Base-by-base conservation (phyloP, 805 yeast genomes). In the Cyberlindnera veronae region DNA sequence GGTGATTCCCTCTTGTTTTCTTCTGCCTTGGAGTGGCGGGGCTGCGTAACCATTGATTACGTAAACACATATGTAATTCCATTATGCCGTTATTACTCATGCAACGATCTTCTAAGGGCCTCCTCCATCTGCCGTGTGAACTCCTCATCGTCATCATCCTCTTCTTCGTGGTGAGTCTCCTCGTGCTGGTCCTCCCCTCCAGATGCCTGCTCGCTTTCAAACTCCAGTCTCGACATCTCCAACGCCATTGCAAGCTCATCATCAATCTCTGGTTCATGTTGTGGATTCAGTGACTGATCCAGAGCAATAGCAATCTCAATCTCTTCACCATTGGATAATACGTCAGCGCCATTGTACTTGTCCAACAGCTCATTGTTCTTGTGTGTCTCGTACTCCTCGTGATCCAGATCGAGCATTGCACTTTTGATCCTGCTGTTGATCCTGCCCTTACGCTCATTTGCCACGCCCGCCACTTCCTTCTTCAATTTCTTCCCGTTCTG, bases 291-390 rank as follows among this genome's bases (percentile, higher is more conserved):
- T 0, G 60, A 55, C 5, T 38, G 16, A 27, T 51, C 54, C 23
- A 55, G 24, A 1, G 54, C 59, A 46, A 54, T 49, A 0, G 60
- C 61, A 12, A 57, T 34, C 33, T 57, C 58, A 2, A 57, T 29
- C 21, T 57, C 54, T 23, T 57, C 61, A 3, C 46, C 44, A 5
- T 38, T 45, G 1, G 41, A 9, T 18, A 28, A 33, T 3, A 50
- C 17, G 9, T 49, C 54, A 11, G 33, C 42, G 4, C 60, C 60
- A 33, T 57, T 55, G 32, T 52, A 57, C 34, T 49, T 49, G 6
- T 38, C 39, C 16, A 52, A 14, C n/a, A 52, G 14, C 28, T 41
- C 30, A 18, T 45, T 48, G 7, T 51, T 33, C 29, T 44, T 37
- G 14, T 30, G 31, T 3, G 28, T 15, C 18, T 49, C 48, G 15